These are phyloP conservation scores for Suillus bovinus DNA, from an alignment of 768 basidiomycete genomes.

Conservation along the genomic window DNA sequence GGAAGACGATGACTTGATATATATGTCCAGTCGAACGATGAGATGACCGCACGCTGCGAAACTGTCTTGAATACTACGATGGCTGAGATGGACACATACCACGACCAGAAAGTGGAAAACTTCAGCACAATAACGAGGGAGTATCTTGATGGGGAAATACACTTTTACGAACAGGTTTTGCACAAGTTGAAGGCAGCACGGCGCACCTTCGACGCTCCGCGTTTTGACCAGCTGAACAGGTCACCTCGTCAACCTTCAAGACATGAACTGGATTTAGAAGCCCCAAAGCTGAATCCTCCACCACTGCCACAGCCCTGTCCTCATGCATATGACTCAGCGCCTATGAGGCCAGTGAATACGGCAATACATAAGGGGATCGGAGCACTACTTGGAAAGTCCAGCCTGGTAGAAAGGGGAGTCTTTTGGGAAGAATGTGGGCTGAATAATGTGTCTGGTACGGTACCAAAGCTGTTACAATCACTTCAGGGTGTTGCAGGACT, in stretches of 20 bases:
- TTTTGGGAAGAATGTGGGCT: slow-evolving; percentile 63
- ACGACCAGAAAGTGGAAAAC: slow-evolving; percentile 72
- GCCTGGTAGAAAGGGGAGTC: slow-evolving; percentile 45
- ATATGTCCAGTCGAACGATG: slow-evolving; percentile 53
- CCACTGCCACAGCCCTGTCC: slow-evolving; percentile 72
- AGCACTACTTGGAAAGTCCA: slow-evolving; percentile 49
- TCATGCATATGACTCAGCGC: slow-evolving; percentile 75
- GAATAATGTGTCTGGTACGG: slow-evolving; percentile 11
- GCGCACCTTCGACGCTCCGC: slow-evolving; percentile 48
- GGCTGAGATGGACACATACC: slow-evolving; percentile 85
- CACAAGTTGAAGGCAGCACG: slow-evolving; percentile 59
- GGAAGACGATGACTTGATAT: slow-evolving; percentile 3
- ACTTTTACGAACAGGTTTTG: slow-evolving; percentile 71
- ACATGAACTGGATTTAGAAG: slow-evolving; percentile 72
- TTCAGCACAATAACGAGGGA: slow-evolving; percentile 58
- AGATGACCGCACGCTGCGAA: slow-evolving; percentile 74
- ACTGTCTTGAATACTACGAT: slow-evolving; percentile 87
- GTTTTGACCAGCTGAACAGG: slow-evolving; percentile 47
- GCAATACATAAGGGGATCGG: slow-evolving; percentile 76
- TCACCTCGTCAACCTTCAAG: slow-evolving; percentile 66
- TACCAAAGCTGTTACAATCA: background rate
- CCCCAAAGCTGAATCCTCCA: slow-evolving; percentile 44
- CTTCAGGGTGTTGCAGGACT: background rate
- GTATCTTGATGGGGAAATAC: slow-evolving; percentile 79
- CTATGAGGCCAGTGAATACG: slow-evolving; percentile 73